Evolutionary conservation across 2,329 filamentous ascomycete genomes (phyloP).

Genomic region (Metarhizium sp.): DNA sequence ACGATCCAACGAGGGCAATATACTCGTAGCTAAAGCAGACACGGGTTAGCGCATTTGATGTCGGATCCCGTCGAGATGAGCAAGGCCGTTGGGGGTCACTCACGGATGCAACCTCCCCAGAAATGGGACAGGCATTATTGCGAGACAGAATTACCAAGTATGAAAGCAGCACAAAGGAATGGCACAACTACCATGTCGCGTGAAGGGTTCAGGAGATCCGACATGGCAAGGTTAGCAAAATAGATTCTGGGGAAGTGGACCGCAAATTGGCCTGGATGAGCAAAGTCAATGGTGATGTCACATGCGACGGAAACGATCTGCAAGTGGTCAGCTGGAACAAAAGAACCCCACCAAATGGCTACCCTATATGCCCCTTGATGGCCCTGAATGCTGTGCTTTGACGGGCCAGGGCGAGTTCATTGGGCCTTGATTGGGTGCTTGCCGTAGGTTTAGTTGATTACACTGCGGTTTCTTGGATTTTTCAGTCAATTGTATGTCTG

Average conservation of each 20-base stretch:
- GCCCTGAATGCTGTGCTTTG: background rate
- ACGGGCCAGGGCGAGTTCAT: background rate
- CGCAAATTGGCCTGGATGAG: background rate
- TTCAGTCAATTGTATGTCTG: too few species aligned
- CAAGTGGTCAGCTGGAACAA: background rate
- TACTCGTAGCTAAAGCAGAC: slow-evolving; percentile 63
- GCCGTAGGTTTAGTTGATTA: too few species aligned
- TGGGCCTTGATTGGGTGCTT: too few species aligned
- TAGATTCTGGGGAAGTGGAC: slow-evolving; percentile 2
- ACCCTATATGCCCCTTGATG: background rate
- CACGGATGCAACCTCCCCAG: slow-evolving; percentile 43
- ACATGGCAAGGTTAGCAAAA: background rate
- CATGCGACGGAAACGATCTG: background rate
- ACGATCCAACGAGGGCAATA: slow-evolving; percentile 73
- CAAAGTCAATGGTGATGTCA: slow-evolving; percentile 6
- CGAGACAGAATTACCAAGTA: background rate
- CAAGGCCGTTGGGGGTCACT: slow-evolving; percentile 15
- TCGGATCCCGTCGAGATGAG: background rate
- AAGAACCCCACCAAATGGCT: background rate
- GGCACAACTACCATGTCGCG: slow-evolving; percentile 1
- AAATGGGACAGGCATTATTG: slow-evolving; percentile 41
- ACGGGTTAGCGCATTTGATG: slow-evolving; percentile 2
- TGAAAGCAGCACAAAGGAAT: background rate
- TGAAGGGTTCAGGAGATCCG: background rate
- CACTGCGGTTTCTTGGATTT: too few species aligned